Evolutionary conservation across 495 filamentous ascomycete genomes (phyloP), one percentile per base, ranked within the genome.

Genomic region (Aspergillus taichungensis): DNA sequence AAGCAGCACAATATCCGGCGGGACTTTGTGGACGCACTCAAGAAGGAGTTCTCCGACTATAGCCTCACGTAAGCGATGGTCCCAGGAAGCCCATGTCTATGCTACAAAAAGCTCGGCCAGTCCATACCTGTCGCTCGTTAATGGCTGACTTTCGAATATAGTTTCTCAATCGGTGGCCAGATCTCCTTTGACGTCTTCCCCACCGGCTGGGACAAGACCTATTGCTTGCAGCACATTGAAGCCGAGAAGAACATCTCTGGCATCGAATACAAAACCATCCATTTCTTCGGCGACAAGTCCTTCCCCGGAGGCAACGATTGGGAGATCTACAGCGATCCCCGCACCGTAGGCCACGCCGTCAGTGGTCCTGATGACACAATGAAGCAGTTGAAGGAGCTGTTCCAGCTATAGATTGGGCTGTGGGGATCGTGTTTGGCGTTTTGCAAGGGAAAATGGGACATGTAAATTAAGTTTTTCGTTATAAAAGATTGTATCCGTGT

Each of bases 161-260:
- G 87, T 27, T 95, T 81, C 72, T 90, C 87, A 37, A 89, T 98
- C 55, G 92, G 92, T 52, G 92, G 92, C 34, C 87, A 96, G 56
- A 94, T 98, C 60, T 95, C 87, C 45, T 98, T 98, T 70, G 92
- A 98, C 60, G 88, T 96, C 49, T 98, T 98, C 75, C 92, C 92
- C 41, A 80, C 69, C 2, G 92, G 92, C 53, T 98, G 92, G 92
- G 91, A 98, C 68, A 98, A 97, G 77, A 94, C 85, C n/a, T 98
- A 91, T 73, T 95, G 91, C 66, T 71, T 98, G 52, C 75, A 78
- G 55, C 89, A 96, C 63, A 61, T 98, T 29, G 85, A 86, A 67
- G 76, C 79, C 43, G 92, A 97, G 62, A 85, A 84, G 57, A 71
- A 79, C 53, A 72, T 88, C 48, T 77, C 73, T 46, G 87, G 86